phyloP scores from a whole-genome alignment of 257 asterid genomes.

The Solanum chilense region DNA sequence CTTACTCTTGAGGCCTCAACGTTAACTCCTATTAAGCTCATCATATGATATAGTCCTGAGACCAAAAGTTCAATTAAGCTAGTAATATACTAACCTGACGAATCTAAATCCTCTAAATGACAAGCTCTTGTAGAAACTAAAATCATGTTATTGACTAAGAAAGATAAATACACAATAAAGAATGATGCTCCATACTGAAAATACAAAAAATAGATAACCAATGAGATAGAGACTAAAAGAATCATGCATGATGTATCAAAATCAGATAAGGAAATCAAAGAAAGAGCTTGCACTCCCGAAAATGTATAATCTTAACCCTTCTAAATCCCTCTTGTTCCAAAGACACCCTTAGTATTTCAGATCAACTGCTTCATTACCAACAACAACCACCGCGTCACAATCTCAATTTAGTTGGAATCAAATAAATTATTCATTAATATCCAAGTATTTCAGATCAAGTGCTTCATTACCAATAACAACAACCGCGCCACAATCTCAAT shows the following conservation, averaged over 20 bases:
- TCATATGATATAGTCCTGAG: background rate
- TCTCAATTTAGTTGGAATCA: background rate
- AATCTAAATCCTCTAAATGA: background rate
- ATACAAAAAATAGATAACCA: background rate
- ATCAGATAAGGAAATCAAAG: background rate
- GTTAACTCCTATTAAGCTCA: background rate
- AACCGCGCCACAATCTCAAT: background rate
- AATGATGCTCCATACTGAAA: background rate
- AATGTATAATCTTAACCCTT: background rate
- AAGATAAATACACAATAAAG: background rate
- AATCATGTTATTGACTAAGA: background rate
- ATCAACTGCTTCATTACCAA: background rate
- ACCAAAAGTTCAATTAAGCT: background rate
- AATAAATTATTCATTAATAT: background rate
- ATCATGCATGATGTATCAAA: background rate
- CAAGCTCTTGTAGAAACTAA: background rate
- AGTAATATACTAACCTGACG: background rate
- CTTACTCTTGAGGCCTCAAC: background rate
- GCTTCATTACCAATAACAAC: background rate
- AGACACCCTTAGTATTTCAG: background rate
- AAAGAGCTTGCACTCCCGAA: background rate
- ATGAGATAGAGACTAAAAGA: background rate
- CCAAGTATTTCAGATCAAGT: background rate
- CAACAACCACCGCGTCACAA: background rate
- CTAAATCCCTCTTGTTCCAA: background rate